phyloP scores from a whole-genome alignment of 495 filamentous ascomycete genomes.

The Neurospora cerealis region DNA sequence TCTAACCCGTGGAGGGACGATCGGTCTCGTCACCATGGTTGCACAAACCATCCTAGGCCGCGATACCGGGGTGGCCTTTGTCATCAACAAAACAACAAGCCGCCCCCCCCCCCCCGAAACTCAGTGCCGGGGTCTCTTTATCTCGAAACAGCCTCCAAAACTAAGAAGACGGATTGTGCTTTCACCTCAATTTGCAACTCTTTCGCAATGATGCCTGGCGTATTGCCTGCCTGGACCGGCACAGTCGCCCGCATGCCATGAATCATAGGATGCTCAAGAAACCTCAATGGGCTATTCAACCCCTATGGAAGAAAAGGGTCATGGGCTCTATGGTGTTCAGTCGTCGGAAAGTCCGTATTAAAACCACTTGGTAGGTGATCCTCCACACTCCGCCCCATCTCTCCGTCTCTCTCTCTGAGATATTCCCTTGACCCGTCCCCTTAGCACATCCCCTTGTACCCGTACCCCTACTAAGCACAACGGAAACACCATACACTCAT shows the following conservation, averaged over 20 bases:
- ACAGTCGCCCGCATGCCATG: background rate
- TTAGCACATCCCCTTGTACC: background rate
- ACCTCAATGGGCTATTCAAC: background rate
- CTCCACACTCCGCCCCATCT: background rate
- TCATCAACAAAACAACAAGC: background rate
- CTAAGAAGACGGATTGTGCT: background rate
- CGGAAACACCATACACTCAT: background rate
- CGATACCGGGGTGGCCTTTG: background rate
- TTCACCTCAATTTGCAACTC: background rate
- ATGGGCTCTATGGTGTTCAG: background rate
- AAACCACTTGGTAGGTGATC: background rate
- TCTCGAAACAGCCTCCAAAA: background rate
- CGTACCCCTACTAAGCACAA: background rate
- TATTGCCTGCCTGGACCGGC: background rate
- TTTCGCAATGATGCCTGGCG: background rate
- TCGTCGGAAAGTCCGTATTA: background rate
- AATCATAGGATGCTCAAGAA: background rate
- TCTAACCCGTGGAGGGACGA: background rate
- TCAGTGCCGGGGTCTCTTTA: background rate
- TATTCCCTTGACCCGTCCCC: background rate
- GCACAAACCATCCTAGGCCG: background rate
- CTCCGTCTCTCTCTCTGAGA: background rate
- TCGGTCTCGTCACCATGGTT: background rate
- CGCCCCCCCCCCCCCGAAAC: background rate
- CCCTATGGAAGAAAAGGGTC: background rate